A percentile compares a stretch with the other conserved stretches of the same genome.
Conservation (phyloP, 2,329 filamentous ascomycete genomes). For the Plenodomus lindquistii region DNA sequence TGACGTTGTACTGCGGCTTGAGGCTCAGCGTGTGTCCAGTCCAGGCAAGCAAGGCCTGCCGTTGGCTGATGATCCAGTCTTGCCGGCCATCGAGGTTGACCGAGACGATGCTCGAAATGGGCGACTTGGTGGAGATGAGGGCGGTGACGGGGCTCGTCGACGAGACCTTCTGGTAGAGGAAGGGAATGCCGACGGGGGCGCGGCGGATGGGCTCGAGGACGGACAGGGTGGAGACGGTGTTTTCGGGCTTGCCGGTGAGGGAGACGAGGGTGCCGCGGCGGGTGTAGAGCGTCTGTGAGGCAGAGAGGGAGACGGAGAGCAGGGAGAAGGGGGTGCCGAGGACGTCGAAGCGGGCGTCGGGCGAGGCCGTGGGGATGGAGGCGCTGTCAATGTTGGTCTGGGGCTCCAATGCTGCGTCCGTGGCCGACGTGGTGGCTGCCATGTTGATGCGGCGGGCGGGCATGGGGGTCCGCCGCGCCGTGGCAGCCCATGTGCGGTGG, state of each 20-base stretch:
- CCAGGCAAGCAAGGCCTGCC: slow-evolving; percentile 91
- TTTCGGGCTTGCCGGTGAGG: slow-evolving; percentile 86
- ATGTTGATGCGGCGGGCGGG: slow-evolving; percentile 50
- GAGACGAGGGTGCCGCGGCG: slow-evolving; percentile 88
- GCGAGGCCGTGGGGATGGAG: not conserved
- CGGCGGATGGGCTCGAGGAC: slow-evolving; percentile 82
- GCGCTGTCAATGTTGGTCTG: not conserved
- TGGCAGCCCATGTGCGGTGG: slow-evolving; percentile 17
- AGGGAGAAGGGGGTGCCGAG: slow-evolving; percentile 90
- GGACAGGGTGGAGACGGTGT: slow-evolving; percentile 87
- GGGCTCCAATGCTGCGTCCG: not conserved
- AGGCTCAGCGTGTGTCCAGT: slow-evolving; percentile 84
- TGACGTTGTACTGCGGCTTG: slow-evolving; percentile 73
- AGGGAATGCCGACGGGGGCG: slow-evolving; percentile 82
- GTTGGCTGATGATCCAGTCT: slow-evolving; percentile 92
- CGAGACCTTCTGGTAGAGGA: slow-evolving; percentile 87
- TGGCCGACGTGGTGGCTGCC: slow-evolving; percentile 41
- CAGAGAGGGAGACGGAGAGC: slow-evolving; percentile 88
- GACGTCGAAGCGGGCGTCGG: slow-evolving; percentile 94
- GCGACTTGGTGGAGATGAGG: slow-evolving; percentile 83
- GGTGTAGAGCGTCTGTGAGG: slow-evolving; percentile 92
- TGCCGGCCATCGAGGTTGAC: slow-evolving; percentile 89
- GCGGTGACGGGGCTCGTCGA: slow-evolving; percentile 87
- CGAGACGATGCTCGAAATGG: slow-evolving; percentile 82
- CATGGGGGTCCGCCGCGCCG: slow-evolving; percentile 17